Evolutionary conservation across 2,329 filamentous ascomycete species (phyloP).

Genomic region (Claviceps pusilla): DNA sequence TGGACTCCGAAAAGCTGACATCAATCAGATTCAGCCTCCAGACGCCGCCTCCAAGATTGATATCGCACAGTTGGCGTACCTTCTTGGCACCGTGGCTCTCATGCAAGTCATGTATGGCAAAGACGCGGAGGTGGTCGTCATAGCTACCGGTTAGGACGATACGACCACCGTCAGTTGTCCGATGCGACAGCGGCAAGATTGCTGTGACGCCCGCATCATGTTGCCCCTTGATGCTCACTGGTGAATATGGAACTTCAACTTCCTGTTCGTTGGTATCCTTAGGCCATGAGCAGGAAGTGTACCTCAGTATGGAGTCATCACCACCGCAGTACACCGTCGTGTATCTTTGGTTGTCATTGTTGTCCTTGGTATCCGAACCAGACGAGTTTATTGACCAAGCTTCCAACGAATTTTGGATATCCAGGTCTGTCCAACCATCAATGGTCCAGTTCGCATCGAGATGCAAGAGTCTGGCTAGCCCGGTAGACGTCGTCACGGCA

Average conservation of each 20-base stretch:
- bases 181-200: conserved; percentile 53
- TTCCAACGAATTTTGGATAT: conserved; percentile 43
- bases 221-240: conserved; percentile 23
- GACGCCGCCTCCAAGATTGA: conserved; percentile 63
- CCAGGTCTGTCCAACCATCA: conserved; percentile 19
- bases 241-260: conserved; percentile 5
- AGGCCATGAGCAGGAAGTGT: conserved; percentile 20
- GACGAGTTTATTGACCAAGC: conserved; percentile 60
- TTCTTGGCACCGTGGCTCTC: conserved; percentile 26
- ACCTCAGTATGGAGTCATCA: conserved; percentile 54
- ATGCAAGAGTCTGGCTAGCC: conserved; percentile 42
- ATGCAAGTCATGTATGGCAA: conserved; percentile 31
- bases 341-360: conserved; percentile 10
- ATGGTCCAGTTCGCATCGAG: conserved; percentile 28
- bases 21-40: conserved; percentile 63
- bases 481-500: conserved; percentile 57
- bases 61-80: conserved; percentile 42
- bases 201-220: conserved; percentile 79
- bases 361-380: conserved; percentile 9
- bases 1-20: conserved; percentile 7
- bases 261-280: conserved; percentile 6
- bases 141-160: conserved; percentile 79
- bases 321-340: conserved; percentile 52
- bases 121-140: conserved; percentile 66
- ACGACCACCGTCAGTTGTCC: conserved; percentile 27